Base-by-base conservation (phyloP, 768 basidiomycete genomes). In the Mrakia blollopis region DNA sequence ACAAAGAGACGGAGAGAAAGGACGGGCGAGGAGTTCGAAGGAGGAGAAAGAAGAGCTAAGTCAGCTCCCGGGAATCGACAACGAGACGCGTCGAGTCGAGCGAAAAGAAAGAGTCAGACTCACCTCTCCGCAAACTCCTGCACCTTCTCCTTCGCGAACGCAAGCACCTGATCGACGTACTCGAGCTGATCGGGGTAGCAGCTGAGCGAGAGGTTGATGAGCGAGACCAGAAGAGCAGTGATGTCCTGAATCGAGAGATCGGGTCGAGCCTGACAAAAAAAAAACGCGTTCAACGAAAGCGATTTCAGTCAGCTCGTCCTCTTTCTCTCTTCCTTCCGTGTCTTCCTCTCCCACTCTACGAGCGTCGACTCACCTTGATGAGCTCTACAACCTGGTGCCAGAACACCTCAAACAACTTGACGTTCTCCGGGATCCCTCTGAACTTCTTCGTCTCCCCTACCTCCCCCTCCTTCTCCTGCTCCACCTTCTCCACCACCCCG, bases 321-420 rank as follows among this genome's bases (percentile, higher is more conserved):
- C 3, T 16, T 39, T 21, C 0, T 25, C 18, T 11, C 28, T 13
- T 44, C 44, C 44, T 14, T 44, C 44, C 11, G 11, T 44, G 11
- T 1, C 1, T 14, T 6, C 3, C 44, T 14, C 11, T 11, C 44
- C 44, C 44, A 44, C 44, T 25, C 8, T 28, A 16, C 44, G 41
- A 35, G 73, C 21, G 62, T 13, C 28, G 14, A 82, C 88, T 28
- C 80, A 93, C 94, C 89, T 95, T 97, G 86, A 99, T 95, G 37
- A 99, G 88, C 82, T 97, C 91, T 16, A 98, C 95, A 8, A 98
- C 93, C 83, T 99, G 97, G 79, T 92, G 90, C 96, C 97, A 99
- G 83, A 98, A 99, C 16, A 98, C 94, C 82, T 99, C 97, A 79
- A 99, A 99, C 72, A 99, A 84, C 81, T 91, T 92, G 32, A 97